Base-by-base conservation (phyloP, 140 eudicot genomes). In the Cichorium intybus region DNA sequence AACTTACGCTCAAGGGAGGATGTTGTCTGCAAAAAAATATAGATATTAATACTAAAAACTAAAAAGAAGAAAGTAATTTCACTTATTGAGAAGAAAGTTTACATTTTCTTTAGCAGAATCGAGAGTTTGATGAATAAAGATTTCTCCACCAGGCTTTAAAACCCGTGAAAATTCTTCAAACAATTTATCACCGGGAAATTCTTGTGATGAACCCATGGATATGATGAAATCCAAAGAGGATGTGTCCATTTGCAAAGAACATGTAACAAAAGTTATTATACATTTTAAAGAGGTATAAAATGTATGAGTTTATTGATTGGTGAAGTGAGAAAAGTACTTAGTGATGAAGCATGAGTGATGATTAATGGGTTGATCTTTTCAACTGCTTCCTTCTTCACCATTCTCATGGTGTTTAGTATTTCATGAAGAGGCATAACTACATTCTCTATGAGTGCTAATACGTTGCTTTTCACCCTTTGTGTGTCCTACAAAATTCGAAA, bases 81-180 rank as follows among this genome's bases (percentile, higher is more conserved):
- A 35, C 34, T 37, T 51, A n/a, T 37, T 16, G 9, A 61, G 14
- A 51, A 62, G 21, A 33, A 6, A 37, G n/a, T 26, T 58, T 83
- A 83, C 95, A 72, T 47, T 60, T 55, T 72, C 70, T 23, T 49
- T 80, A 6, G 62, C 10, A 31, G 75, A 71, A 79, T 79, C 68
- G 37, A 73, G 64, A 16, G 64, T 68, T 58, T 43, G 72, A 56
- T 73, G 73, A 34, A 90, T 68, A 33, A 84, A 77, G 37, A 90
- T 51, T 64, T 73, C 80, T 76, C 96, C 95, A 68, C 81, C 94
- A 62, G 97, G 97, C 72, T 80, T 87, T 51, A 80, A 66, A 26
- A 82, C 85, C 66, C 88, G 81, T 29, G 74, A 80, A 67, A 90
- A 56, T 41, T 82, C 89, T 27, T 27, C 71, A 37, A 82, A 69